phyloP scores from a whole-genome alignment of 495 filamentous ascomycete genomes.

The Tuber borchii region DNA sequence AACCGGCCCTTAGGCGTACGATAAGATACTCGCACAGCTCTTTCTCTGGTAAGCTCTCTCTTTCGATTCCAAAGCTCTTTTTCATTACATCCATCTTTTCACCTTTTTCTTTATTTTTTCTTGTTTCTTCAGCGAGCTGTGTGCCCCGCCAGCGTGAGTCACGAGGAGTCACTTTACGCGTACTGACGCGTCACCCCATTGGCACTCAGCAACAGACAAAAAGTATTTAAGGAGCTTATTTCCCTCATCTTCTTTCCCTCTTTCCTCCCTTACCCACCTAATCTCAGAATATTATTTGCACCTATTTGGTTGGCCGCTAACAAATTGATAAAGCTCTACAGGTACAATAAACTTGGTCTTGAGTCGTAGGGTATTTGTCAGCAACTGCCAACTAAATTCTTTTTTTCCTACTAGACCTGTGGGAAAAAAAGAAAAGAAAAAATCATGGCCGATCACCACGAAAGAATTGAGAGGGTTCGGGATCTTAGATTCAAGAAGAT shows the following conservation, averaged over 20 bases:
- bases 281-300: neutral
- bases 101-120: neutral
- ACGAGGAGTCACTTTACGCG: neutral
- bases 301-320: neutral
- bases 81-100: neutral
- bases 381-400: neutral
- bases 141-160: neutral
- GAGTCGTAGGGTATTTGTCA: neutral
- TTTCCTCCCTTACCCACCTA: conserved; percentile 17
- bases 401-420: neutral
- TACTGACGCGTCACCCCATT: neutral
- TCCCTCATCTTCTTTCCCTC: conserved; percentile 51
- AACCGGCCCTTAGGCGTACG: neutral
- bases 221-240: conserved; percentile 3
- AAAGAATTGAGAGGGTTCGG: neutral
- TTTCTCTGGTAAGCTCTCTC: neutral
- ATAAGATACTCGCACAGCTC: neutral
- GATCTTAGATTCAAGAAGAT: neutral
- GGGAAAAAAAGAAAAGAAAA: too few species aligned
- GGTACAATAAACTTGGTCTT: neutral
- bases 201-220: neutral
- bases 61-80: neutral
- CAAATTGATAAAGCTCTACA: neutral
- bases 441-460: neutral
- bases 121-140: neutral